Base-by-base conservation (phyloP, 148 eudicot species). In the Amaranthus palmeri region DNA sequence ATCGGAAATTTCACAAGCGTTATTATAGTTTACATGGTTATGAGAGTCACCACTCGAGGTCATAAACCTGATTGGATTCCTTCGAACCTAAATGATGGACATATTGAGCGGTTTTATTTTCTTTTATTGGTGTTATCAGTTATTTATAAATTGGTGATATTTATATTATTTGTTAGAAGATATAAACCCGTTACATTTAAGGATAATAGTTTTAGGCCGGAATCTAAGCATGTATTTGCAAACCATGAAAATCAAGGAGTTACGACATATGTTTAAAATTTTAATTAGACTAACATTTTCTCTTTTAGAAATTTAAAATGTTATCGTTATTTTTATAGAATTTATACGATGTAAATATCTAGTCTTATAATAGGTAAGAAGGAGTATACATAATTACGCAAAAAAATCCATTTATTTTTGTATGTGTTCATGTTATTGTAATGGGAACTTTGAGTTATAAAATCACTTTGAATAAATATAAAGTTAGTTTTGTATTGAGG, bases 101-200 rank as follows among this genome's bases (percentile, higher is more conserved):
- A 93, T 55, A 69, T 91, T 75, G 98, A 93, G 9, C 57, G 88
- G 67, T 93, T 93, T 71, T 93, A 89, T 68, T 93, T 93, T 54
- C 85, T 93, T 2, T 83, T 93, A 2, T 78, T 86, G n/a, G 86
- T 11, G 1, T 75, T 93, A 10, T 72, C 92, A 0, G 86, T 77
- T 0, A 46, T 79, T 12, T 97, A 93, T 81, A n/a, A n/a, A n/a
- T 73, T 88, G 5, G 83, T 80, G 12, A 42, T 84, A 1, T 93
- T 82, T 63, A 54, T 89, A 46, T 8, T 75, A 3, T 93, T 85
- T 62, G 92, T 97, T 1, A 80, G 64, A 77, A 82, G 96, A 92
- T 93, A 93, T 58, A 89, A 82, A 15, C 83, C 86, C 7, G 83
- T 81, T 41, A 75, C 52, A 6, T 85, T 74, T 81, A 59, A 17